These are phyloP conservation scores for Boletus edulis DNA, from an alignment of 768 basidiomycete species.

Conservation along the genomic window DNA sequence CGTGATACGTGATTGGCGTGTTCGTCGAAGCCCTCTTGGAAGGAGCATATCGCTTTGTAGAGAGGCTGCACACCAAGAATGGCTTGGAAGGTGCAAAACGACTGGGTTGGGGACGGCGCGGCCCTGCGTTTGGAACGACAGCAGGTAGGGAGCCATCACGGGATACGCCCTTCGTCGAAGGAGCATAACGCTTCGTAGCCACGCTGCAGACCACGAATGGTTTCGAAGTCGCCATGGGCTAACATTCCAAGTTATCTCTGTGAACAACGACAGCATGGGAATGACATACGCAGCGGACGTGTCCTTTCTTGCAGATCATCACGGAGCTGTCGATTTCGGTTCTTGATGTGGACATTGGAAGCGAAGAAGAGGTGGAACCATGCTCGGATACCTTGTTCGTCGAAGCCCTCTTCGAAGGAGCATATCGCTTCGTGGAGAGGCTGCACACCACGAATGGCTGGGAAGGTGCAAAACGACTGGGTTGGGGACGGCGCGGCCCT, in stretches of 20 bases:
- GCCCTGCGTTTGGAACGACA: too few relatives aligned
- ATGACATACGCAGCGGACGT: not conserved
- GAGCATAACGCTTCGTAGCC: not conserved
- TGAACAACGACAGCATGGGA: not conserved
- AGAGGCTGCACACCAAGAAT: too few relatives aligned
- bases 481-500: too few relatives aligned
- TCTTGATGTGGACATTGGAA: not conserved
- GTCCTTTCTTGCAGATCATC: not conserved
- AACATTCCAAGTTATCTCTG: not conserved
- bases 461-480: too few relatives aligned
- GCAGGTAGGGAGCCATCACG: not conserved
- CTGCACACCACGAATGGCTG: too few relatives aligned
- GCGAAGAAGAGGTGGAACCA: too few relatives aligned
- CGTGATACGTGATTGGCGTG: too few relatives aligned
- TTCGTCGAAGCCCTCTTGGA: not conserved
- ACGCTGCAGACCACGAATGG: slow-evolving; percentile 12
- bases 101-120: not conserved
- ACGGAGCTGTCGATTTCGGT: not conserved
- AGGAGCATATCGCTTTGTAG: too few relatives aligned
- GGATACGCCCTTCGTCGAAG: not conserved
- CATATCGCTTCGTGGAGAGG: too few relatives aligned
- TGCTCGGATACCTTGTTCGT: too few relatives aligned
- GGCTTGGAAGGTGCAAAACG: too few relatives aligned
- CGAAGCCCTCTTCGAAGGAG: too few relatives aligned
- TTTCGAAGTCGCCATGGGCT: not conserved